These are phyloP conservation scores for Wolfiporia cocos DNA, from an alignment of 1,284 basidiomycete genomes.

Conservation along the genomic window DNA sequence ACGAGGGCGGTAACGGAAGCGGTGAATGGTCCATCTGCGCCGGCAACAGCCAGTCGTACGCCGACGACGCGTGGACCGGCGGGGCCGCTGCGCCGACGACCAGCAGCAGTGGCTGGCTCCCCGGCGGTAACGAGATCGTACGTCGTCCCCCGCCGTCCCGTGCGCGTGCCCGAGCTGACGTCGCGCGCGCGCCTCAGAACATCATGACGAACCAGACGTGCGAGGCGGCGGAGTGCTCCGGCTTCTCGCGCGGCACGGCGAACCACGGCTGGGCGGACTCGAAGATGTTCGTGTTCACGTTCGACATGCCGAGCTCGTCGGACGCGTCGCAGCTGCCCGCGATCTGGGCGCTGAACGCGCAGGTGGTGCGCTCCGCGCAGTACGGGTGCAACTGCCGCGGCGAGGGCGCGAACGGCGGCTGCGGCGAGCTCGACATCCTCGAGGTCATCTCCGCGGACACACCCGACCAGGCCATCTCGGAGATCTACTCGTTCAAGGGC, in stretches of 20 bases:
- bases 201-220: constrained; percentile 7
- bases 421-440: constrained; percentile 27
- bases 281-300: constrained; percentile 23
- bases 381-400: constrained; percentile 31
- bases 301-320: constrained; percentile 18
- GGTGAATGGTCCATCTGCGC: constrained; percentile 21
- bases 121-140: constrained; percentile 14
- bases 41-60: constrained; percentile 19
- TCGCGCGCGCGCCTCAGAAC: constrained; percentile 2
- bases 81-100: constrained; percentile 12
- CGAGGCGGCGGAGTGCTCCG: constrained; percentile 15
- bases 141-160: neutral
- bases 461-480: constrained; percentile 21
- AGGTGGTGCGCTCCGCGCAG: constrained; percentile 26
- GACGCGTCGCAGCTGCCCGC: constrained; percentile 19
- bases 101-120: constrained; percentile 11
- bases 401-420: constrained; percentile 17
- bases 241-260: constrained; percentile 26
- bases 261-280: constrained; percentile 25
- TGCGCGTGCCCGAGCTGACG: neutral
- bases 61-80: constrained; percentile 15
- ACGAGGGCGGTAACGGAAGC: constrained; percentile 22
- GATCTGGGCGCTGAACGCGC: constrained; percentile 26
- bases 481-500: constrained; percentile 28
- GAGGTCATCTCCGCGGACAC: constrained; percentile 20